Conservation (phyloP, 441 rosid genomes). For the Adansonia grandidieri region DNA sequence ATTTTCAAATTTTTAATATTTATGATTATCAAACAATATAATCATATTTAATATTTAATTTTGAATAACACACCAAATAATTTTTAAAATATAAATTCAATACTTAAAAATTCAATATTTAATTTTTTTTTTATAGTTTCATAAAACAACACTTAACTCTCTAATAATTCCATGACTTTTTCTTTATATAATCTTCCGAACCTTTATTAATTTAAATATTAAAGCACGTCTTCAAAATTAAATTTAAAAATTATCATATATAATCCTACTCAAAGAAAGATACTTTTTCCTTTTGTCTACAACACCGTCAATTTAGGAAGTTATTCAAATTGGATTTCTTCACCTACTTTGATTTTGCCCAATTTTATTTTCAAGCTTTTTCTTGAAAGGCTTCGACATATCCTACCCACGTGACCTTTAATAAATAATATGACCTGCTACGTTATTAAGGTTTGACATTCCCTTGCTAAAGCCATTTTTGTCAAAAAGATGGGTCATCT, state of each 20-base stretch:
- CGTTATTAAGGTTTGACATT: conserved; percentile 38
- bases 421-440: conserved; percentile 35
- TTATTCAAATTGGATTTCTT: conserved; percentile 7
- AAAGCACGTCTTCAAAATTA: no score
- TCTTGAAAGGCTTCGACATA: conserved; percentile 8
- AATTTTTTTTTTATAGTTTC: no score
- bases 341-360: background rate
- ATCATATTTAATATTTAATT: no score
- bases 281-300: background rate
- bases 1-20: no score
- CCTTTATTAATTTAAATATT: no score
- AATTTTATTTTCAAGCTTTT: background rate
- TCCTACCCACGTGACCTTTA: conserved; percentile 34
- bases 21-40: no score
- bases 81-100: no score
- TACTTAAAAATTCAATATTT: no score
- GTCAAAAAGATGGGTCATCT: conserved; percentile 37
- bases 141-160: no score
- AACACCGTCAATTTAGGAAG: background rate
- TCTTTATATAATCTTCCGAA: no score
- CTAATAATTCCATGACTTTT: no score
- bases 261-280: background rate
- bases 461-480: conserved; percentile 24
- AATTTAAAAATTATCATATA: background rate
- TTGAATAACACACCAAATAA: no score